Evolutionary conservation across 2,329 filamentous ascomycete genomes (phyloP), one percentile per base, ranked within the genome.

Genomic region (Penicillium capsulatum): DNA sequence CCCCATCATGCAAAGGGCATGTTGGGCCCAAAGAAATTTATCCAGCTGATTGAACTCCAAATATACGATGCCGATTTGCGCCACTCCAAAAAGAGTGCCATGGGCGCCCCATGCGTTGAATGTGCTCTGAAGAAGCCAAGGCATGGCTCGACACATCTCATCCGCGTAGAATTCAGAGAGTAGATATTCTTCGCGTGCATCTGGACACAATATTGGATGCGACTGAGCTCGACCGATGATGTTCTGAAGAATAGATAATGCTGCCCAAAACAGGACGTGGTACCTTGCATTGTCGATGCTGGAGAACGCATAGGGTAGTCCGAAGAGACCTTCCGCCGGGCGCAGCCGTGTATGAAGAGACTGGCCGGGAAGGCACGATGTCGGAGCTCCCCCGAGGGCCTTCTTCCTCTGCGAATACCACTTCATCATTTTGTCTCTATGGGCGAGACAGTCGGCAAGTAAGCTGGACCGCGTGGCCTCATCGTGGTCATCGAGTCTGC

Each of bases 101-200:
- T 36, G 34, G 13, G 13, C 9, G n/a, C 37, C 37, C 41, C 41
- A 44, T 28, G 37, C 28, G 24, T 27, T 44, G 27, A 17, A 30
- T 7, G 17, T 29, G n/a, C 34, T 19, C 16, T 36, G 28, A 15
- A 44, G 17, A 13, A 36, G 40, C 6, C 20, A 44, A 2, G 41
- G 41, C 2, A 44, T 17, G 7, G 36, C 17, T 5, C 41, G 41
- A 13, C 33, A 30, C 11, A 44, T 31, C 20, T 44, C 36, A 20
- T 44, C 41, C 1, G 36, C 33, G 13, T 36, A 44, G 13, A 33
- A 44, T 30, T 44, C 29, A 13, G 41, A 24, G 14, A 40, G 41
- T 17, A 26, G 24, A 17, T 36, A 22, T 10, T 44, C 36, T 9
- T 42, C 20, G 22, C 34, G 32, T 10, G 10, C 37, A 4, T 15